phyloP scores from a whole-genome alignment of 106 monocot genomes.

The Dendrobium chrysotoxum region DNA sequence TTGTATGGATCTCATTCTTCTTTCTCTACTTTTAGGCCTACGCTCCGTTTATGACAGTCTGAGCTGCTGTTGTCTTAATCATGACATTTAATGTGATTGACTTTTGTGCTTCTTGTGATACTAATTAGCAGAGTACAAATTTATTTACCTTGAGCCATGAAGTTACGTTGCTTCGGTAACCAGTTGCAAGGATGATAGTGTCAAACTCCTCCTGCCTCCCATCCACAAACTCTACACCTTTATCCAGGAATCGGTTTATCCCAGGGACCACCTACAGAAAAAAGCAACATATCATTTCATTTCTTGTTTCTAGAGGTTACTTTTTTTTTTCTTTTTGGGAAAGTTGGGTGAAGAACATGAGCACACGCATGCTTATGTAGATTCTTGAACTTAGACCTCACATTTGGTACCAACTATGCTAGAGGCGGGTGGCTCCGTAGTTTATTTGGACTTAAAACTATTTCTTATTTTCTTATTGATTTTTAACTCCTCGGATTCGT shows the following conservation, averaged over 20 bases:
- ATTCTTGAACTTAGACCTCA: too few relatives aligned
- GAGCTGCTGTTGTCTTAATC: background rate
- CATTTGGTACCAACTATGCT: too few relatives aligned
- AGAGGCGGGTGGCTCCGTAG: too few relatives aligned
- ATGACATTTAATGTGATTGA: background rate
- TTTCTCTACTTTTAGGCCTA: background rate
- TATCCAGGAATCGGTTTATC: slow-evolving; percentile 32
- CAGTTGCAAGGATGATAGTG: slow-evolving; percentile 72
- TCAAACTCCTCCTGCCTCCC: slow-evolving; percentile 55
- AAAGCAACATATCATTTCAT: background rate
- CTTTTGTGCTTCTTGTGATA: background rate
- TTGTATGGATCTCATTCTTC: background rate
- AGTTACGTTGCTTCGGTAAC: slow-evolving; percentile 75
- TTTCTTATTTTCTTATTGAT: background rate
- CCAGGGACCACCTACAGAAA: slow-evolving; percentile 54
- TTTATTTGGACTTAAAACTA: background rate
- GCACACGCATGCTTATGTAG: too few relatives aligned
- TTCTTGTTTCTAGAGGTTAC: background rate
- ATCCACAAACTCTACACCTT: slow-evolving; percentile 61
- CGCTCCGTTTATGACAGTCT: background rate
- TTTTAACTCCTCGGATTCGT: background rate
- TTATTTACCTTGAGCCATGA: slow-evolving; percentile 80
- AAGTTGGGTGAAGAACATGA: too few relatives aligned
- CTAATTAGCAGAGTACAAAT: background rate
- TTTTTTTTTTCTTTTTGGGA: background rate